Evolutionary conservation across 2,329 filamentous ascomycete species (phyloP).

Genomic region (Epichloe sibirici): DNA sequence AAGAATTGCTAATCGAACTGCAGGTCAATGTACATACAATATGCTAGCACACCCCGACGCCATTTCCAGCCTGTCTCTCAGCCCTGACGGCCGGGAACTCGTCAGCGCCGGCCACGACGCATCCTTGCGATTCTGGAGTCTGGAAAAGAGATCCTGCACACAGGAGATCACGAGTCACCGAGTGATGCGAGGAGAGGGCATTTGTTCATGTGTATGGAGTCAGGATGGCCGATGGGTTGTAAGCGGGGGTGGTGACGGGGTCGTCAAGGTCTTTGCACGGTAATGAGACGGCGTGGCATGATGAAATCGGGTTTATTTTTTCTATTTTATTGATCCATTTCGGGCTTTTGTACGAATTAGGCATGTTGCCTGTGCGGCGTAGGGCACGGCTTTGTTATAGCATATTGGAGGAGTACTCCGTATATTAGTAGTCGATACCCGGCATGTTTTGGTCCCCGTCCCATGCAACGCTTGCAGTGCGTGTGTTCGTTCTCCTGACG

Average conservation of each 20-base stretch:
- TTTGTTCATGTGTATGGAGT: constrained; percentile 91
- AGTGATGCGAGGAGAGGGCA: constrained; percentile 89
- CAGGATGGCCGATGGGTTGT: constrained; percentile 91
- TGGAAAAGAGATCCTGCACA: constrained; percentile 89
- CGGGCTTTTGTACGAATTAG: constrained; percentile 1
- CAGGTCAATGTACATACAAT: constrained; percentile 97
- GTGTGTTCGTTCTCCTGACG: too few species aligned
- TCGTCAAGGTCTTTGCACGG: constrained; percentile 79
- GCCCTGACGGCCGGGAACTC: constrained; percentile 84
- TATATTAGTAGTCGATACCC: constrained; percentile 23
- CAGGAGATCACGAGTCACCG: constrained; percentile 92
- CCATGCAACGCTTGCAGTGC: too few species aligned
- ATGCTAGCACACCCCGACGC: constrained; percentile 95
- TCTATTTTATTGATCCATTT: not conserved
- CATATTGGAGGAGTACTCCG: constrained; percentile 10
- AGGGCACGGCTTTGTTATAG: constrained; percentile 7
- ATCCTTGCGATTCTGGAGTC: constrained; percentile 88
- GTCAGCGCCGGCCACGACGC: constrained; percentile 95
- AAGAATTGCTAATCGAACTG: not conserved
- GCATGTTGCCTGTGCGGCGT: constrained; percentile 7
- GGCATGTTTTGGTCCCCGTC: constrained; percentile 9
- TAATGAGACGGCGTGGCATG: constrained; percentile 15
- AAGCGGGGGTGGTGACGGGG: constrained; percentile 85
- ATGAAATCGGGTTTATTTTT: not conserved
- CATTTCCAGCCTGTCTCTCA: constrained; percentile 83